phyloP scores from a whole-genome alignment of 805 yeast species.

The Sugiyamaella chiloensis region DNA sequence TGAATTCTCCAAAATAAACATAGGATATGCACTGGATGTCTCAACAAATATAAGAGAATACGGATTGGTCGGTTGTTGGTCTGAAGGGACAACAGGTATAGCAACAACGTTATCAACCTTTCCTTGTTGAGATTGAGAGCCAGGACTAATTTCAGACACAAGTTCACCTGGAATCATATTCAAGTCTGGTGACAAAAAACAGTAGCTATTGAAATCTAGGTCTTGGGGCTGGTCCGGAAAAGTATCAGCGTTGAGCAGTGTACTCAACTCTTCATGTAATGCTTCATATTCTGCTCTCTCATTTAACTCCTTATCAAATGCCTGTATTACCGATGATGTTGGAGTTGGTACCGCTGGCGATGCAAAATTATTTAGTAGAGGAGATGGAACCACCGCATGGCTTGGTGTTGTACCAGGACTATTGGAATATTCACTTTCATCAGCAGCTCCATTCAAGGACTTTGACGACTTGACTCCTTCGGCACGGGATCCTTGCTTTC shows the following conservation, averaged over 20 bases:
- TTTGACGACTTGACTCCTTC: neutral
- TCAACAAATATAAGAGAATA: neutral
- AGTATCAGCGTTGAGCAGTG: constrained; percentile 16
- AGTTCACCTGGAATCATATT: neutral
- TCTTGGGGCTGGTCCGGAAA: neutral
- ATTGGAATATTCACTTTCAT: neutral
- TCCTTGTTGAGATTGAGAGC: neutral
- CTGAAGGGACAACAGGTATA: neutral
- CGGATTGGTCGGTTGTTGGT: neutral
- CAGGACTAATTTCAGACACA: neutral
- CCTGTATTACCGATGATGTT: neutral
- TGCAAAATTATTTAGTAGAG: neutral
- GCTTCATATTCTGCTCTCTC: constrained; percentile 17
- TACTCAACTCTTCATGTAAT: constrained; percentile 20
- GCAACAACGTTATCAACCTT: neutral
- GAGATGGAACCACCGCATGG: neutral
- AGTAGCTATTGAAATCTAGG: neutral
- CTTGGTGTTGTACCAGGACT: constrained; percentile 1
- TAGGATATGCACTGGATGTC: neutral
- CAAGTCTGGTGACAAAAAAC: neutral
- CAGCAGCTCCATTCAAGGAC: neutral
- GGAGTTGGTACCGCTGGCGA: constrained; percentile 1
- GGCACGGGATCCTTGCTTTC: neutral
- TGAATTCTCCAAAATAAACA: neutral
- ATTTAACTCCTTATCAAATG: constrained; percentile 1